A percentile compares a stretch with the other conserved stretches of the same genome.
These are phyloP conservation scores for Biscogniauxia marginata DNA, from an alignment of 2,329 filamentous ascomycete genomes.

Conservation along the genomic window DNA sequence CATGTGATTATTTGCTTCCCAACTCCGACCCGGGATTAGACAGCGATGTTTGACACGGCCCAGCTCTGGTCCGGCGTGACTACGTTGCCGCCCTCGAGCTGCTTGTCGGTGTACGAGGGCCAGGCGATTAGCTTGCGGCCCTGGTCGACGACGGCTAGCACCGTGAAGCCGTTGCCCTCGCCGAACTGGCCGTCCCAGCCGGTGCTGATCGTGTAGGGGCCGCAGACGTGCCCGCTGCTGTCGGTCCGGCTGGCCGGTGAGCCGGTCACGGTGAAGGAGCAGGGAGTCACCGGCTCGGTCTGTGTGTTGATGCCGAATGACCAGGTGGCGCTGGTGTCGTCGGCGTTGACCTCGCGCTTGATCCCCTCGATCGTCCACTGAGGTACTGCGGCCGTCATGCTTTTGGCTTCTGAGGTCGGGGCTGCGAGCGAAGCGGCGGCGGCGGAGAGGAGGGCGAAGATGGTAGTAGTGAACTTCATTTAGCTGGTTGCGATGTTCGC, in stretches of 20 bases:
- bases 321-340: slow-evolving; percentile 41
- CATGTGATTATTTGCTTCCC: background rate
- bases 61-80: slow-evolving; percentile 46
- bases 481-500: slow-evolving; percentile 11
- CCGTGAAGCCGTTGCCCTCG: slow-evolving; percentile 51
- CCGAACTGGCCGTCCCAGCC: slow-evolving; percentile 59
- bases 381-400: slow-evolving; percentile 30
- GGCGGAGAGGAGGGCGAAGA: slow-evolving; percentile 26
- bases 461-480: slow-evolving; percentile 37
- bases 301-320: slow-evolving; percentile 41
- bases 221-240: slow-evolving; percentile 41
- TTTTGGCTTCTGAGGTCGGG: slow-evolving; percentile 16
- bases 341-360: slow-evolving; percentile 39
- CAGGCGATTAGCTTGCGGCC: slow-evolving; percentile 45
- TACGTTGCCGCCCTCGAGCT: slow-evolving; percentile 43
- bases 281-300: slow-evolving; percentile 30
- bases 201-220: slow-evolving; percentile 49
- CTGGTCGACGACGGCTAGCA: slow-evolving; percentile 48
- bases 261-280: slow-evolving; percentile 38
- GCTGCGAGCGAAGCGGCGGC: slow-evolving; percentile 12
- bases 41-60: slow-evolving; percentile 15
- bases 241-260: slow-evolving; percentile 38
- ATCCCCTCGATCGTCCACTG: slow-evolving; percentile 41
- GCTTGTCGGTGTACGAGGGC: slow-evolving; percentile 53
- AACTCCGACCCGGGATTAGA: background rate